Conservation (phyloP, 2,329 filamentous ascomycete species). For the Hypoxylon sp. region DNA sequence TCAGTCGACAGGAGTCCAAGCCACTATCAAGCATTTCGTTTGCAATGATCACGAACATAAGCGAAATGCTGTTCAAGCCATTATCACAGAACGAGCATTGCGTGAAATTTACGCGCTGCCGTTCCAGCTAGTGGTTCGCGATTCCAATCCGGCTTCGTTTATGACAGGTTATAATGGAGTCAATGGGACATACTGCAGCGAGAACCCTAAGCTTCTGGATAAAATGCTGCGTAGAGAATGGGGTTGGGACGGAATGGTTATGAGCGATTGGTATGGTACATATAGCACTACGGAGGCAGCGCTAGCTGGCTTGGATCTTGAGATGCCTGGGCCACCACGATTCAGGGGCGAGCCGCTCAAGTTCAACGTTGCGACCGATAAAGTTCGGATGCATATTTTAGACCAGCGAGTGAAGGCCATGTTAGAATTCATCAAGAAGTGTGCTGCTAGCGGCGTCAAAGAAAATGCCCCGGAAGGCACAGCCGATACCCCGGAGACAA, state of each 20-base stretch:
- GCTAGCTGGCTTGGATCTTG: constrained; percentile 69
- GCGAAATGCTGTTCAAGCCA: constrained; percentile 68
- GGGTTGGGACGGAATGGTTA: constrained; percentile 70
- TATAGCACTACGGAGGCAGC: constrained; percentile 68
- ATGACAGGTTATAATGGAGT: constrained; percentile 74
- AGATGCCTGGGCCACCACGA: constrained; percentile 71
- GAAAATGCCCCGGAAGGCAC: constrained; percentile 69
- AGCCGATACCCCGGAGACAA: constrained; percentile 72
- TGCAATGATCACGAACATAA: constrained; percentile 74
- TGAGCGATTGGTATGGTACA: constrained; percentile 73
- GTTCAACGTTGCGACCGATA: constrained; percentile 69
- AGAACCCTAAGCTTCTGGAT: constrained; percentile 66
- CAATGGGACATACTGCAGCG: constrained; percentile 69
- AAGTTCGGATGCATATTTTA: constrained; percentile 68
- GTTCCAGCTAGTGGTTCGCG: constrained; percentile 70
- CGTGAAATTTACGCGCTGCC: constrained; percentile 72
- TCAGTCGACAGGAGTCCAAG: constrained; percentile 69
- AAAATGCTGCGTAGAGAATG: constrained; percentile 69
- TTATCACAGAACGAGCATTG: constrained; percentile 69
- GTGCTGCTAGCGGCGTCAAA: constrained; percentile 66
- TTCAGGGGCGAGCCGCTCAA: constrained; percentile 67
- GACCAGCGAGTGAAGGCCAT: constrained; percentile 72
- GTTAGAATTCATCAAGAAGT: constrained; percentile 72
- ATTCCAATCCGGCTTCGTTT: constrained; percentile 66
- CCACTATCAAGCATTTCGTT: constrained; percentile 73